Evolutionary conservation across 208 protist species (phyloP), one percentile per base, ranked within the genome.

Genomic region (Trypanosomatidae sp.): DNA sequence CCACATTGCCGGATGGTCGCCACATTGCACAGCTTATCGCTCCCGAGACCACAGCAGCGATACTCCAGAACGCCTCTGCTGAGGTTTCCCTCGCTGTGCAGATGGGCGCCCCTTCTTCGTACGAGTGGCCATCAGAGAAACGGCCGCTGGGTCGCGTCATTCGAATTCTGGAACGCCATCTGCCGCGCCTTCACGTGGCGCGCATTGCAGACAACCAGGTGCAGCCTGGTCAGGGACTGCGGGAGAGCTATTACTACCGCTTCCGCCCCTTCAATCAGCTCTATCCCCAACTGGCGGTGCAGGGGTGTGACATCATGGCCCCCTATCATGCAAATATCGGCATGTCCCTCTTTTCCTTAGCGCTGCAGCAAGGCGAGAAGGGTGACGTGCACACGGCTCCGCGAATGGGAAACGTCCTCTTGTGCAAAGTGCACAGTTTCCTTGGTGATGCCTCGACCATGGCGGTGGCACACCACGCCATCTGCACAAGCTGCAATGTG

Each of bases 191-290:
- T 62, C 83, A 83, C 46, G 81, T 89, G 2, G 91, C 74, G 19
- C 76, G 81, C 28, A 67, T 92, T 60, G 73, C 69, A 50, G 66
- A 86, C 19, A 65, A 80, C 58, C 80, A 83, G 56, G 50, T 90
- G 46, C 1, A 33, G n/a, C 79, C 79, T 36, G 77, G 76, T 1
- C 66, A 89, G 67, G 22, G 22, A 5, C 58, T 94, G 39, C 50
- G 73, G 47, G 56, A 44, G 66, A 69, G 86, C 53, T 85, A 81
- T 73, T 89, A 79, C 80, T 94, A 93, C 71, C 81, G 81, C 46
- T 96, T 94, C 66, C 80, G 75, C 41, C 69, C 71, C 46, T 93
- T 86, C 82, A 80, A 96, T 80, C 77, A 73, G 0, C 62, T 87
- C 4, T 59, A 87, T 39, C 91, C 89, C n/a, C 80, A 89, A 65